A percentile compares a stretch with the other conserved stretches of the same genome.
phyloP scores from a whole-genome alignment of 2,329 filamentous ascomycete genomes.

The Penicillium paneum region DNA sequence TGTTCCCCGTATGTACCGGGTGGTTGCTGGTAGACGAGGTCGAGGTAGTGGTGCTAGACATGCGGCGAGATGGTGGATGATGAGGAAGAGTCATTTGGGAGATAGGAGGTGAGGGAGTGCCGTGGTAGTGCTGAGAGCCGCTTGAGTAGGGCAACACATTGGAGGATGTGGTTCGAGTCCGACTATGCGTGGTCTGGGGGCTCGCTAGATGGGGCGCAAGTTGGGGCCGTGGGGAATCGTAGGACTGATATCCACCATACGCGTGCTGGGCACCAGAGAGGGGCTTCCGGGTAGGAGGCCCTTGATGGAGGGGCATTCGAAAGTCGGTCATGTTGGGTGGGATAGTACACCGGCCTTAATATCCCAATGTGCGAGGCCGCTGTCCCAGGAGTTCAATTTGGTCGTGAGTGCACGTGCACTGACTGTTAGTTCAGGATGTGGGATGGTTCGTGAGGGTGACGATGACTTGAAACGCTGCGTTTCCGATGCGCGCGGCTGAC shows the following conservation, averaged over 20 bases:
- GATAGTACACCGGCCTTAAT: slow-evolving; percentile 29
- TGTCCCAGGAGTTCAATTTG: neutral
- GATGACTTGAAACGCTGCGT: slow-evolving; percentile 4
- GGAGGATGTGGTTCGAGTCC: slow-evolving; percentile 42
- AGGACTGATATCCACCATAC: slow-evolving; percentile 26
- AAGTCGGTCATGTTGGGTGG: slow-evolving; percentile 38
- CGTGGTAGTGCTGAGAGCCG: slow-evolving; percentile 27
- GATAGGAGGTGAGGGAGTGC: slow-evolving; percentile 24
- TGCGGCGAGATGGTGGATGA: slow-evolving; percentile 31
- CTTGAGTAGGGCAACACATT: slow-evolving; percentile 29
- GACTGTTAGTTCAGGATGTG: neutral
- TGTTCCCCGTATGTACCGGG: slow-evolving; percentile 21
- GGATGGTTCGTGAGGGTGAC: neutral
- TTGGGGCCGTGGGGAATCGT: slow-evolving; percentile 25
- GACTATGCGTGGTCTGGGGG: slow-evolving; percentile 31
- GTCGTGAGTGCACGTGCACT: slow-evolving; percentile 4
- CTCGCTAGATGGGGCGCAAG: slow-evolving; percentile 27
- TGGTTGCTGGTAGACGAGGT: slow-evolving; percentile 41
- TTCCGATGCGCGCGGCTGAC: slow-evolving; percentile 22
- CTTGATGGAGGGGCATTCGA: slow-evolving; percentile 36
- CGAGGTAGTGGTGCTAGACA: slow-evolving; percentile 43
- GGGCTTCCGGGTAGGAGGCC: slow-evolving; percentile 32
- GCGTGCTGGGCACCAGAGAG: slow-evolving; percentile 23
- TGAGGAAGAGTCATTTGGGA: slow-evolving; percentile 28
- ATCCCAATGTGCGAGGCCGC: slow-evolving; percentile 1